These are phyloP conservation scores for Bryoerythrophyllum caledonicum DNA, from an alignment of 225 moss, liverwort and hornwort genomes.

Conservation along the genomic window DNA sequence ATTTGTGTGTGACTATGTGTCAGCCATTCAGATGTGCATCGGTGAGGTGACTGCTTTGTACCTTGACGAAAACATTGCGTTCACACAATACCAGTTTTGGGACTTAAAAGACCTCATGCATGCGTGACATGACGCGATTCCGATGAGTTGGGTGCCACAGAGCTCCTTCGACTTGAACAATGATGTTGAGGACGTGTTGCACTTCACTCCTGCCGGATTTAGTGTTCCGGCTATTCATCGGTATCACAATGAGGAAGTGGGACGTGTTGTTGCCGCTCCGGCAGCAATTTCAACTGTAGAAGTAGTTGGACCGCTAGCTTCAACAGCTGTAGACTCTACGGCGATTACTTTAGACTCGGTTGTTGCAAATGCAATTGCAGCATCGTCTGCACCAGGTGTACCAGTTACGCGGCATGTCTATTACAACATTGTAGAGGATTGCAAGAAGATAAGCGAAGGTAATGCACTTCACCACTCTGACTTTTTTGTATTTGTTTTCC, in stretches of 20 bases:
- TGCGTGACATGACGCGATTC: neutral
- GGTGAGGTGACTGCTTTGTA: neutral
- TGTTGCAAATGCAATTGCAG: too few relatives aligned
- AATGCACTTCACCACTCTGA: too few relatives aligned
- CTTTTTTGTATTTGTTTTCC: too few relatives aligned
- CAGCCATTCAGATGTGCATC: neutral
- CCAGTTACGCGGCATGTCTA: neutral
- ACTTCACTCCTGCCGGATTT: neutral
- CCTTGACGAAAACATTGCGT: neutral
- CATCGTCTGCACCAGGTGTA: too few relatives aligned
- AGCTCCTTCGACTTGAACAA: neutral
- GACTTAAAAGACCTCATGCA: neutral
- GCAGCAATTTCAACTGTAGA: too few relatives aligned
- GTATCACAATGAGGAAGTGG: too few relatives aligned
- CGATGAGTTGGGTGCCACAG: neutral
- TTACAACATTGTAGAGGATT: neutral
- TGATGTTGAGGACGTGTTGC: neutral
- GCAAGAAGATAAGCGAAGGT: neutral
- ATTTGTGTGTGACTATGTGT: neutral
- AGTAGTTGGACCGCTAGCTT: too few relatives aligned
- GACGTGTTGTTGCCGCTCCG: too few relatives aligned
- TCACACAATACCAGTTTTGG: neutral
- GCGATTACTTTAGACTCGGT: accelerated
- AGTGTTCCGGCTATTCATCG: neutral
- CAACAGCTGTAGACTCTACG: too few relatives aligned